Base-by-base conservation (phyloP, 805 yeast species). In the Sugiyamaella floridensis region DNA sequence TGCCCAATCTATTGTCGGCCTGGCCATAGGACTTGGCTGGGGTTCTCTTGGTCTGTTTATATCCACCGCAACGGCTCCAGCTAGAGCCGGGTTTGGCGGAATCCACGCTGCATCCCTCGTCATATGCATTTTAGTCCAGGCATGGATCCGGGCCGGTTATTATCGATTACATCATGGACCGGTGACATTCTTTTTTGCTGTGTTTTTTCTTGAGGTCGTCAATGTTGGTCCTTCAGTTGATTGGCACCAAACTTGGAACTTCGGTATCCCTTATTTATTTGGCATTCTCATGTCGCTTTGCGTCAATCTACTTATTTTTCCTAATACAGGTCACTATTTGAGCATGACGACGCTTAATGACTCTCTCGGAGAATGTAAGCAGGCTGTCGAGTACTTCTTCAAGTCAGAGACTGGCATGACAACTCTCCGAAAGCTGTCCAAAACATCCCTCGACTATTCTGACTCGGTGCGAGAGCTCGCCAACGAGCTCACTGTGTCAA, bases 21-120 rank as follows among this genome's bases (percentile, higher is more conserved):
- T 67, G 0, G 66, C 69, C 0, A 49, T 75, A 3, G 80, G 76
- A 1, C 54, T 75, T 42, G 80, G 74, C 0, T 75, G 79, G 76
- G 67, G 76, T 1, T 61, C 76, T 0, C 53, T 76, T 22, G 73
- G 78, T 1, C 60, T 76, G 59, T 74, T 64, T 49, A 61, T 77
- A 1, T 69, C 79, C 3, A 66, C 68, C 0, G 67, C 72, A 0
- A 73, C 76, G 1, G 61, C 61, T n/a, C 71, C 74, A 1, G 67
- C 76, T 0, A 63, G 72, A 18, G 58, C 64, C 9, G 74, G 74
- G 40, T 76, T 70, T 55, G 80, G 80, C 41, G 80, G 78, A 19
- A 66, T 77, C 4, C 58, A 76, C 11, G 76, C 76, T 15, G 65
- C 71, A 0, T 74, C 78, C 43, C 53, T 76, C 19, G 58, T 72